Base-by-base conservation (phyloP, 1,284 basidiomycete species). In the Caloboletus firmus region DNA sequence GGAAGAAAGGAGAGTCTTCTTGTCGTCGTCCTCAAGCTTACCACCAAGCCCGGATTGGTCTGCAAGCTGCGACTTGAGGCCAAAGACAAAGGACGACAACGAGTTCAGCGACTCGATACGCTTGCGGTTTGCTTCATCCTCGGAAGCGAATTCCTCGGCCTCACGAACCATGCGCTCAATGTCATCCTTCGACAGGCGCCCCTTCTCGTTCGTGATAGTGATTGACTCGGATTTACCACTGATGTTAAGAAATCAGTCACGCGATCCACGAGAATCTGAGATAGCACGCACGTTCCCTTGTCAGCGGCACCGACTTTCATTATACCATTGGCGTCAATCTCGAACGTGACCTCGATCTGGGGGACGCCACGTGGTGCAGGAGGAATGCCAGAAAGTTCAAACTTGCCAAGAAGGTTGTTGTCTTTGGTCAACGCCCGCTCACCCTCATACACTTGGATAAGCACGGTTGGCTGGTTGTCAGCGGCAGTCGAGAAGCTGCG, bases 351-450 rank as follows among this genome's bases (percentile, higher is more conserved):
- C 74, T 96, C 94, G 55, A 96, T 94, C 65, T 96, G 94, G 64
- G 93, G 94, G 48, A 95, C 91, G 71, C 95, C 95, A 59, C 94
- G 93, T 59, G 95, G 95, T 2, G 95, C 91, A 37, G 95, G 94
- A 20, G 95, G 95, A 60, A 98, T 97, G 59, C 91, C 75, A 56
- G 85, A 89, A 45, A 98, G 85, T 76, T 98, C 95, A 69, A 98
- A 98, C 75, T 95, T 95, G 77, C 95, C 95, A 60, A 99, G 89
- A 52, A 90, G 83, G 81, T 97, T 95, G 87, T 98, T 98, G 80
- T 98, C 94, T 84, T 95, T 95, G 67, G 95, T 97, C 72, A 96
- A 77, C 44, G 93, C 87, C 72, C 94, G 92, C 78, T 97, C 94
- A 73, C 95, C 94, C 81, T 97, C 93, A 70, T 81, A 97, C 56